Evolutionary conservation across 495 filamentous ascomycete genomes (phyloP).

Genomic region (Aspergillus sparsus): DNA sequence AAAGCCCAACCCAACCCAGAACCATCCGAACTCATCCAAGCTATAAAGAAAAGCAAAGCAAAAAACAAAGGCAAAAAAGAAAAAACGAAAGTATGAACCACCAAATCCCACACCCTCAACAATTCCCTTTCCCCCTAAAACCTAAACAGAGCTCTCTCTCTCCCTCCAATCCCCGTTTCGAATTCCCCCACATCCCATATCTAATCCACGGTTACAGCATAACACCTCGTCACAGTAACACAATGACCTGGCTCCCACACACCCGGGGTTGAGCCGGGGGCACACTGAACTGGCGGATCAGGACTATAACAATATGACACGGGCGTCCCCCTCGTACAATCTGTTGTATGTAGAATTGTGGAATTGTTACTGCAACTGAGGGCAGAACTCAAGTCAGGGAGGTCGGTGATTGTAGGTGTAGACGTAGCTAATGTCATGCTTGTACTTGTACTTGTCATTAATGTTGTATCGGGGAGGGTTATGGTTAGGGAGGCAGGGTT

Average conservation of each 20-base stretch:
- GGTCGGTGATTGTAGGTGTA: not conserved
- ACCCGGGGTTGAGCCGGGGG: not conserved
- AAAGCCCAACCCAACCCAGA: too few species aligned
- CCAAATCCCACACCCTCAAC: too few species aligned
- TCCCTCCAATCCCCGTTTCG: not conserved
- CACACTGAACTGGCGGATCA: conserved; percentile 1
- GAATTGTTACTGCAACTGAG: not conserved
- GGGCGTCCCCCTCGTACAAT: conserved; percentile 6
- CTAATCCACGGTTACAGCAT: not conserved
- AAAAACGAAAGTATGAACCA: too few species aligned
- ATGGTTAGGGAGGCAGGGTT: not conserved
- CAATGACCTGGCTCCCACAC: conserved; percentile 8
- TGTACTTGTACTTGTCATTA: not conserved
- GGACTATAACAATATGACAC: conserved; percentile 5
- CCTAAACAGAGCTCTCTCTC: not conserved
- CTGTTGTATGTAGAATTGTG: conserved; percentile 2
- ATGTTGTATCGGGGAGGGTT: not conserved
- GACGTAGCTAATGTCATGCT: not conserved
- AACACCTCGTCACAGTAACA: conserved; percentile 6
- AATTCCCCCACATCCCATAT: not conserved
- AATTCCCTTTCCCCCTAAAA: not conserved
- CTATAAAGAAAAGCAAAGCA: too few species aligned
- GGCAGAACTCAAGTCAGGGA: too few species aligned
- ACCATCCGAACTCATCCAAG: too few species aligned
- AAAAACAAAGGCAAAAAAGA: too few species aligned